Base-by-base conservation (phyloP, 805 yeast species). In the Kluyveromyces nonfermentans region DNA sequence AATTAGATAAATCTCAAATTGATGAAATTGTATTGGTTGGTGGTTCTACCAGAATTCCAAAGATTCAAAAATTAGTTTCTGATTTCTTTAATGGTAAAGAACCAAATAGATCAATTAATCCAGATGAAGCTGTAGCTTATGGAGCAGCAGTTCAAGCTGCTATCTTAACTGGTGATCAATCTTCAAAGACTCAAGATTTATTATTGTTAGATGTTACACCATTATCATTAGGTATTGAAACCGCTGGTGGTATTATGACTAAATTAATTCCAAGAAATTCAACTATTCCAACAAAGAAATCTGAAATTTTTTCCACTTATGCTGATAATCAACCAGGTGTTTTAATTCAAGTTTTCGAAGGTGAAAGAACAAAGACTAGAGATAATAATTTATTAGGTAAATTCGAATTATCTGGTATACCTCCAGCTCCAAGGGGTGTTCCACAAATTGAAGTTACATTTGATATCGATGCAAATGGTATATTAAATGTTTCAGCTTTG, bases 111-210 rank as follows among this genome's bases (percentile, higher is more conserved):
- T 85, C 96, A 43, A 88, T 88, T 71, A 88, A 88, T 80, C 96
- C 97, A 58, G 97, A 88, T 77, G 97, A 88, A 75, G 97, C 97
- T 63, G 97, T 88, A 70, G 97, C 97, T 63, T 88, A 88, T 74
- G 96, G 97, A 82, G 97, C 97, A 57, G 96, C 96, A 51, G 96
- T 88, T 56, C 97, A 88, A 76, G 96, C 96, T 56, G 96, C 96
- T 56, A 88, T 88, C 65, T 78, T 88, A 66, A 80, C 96, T 49
- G 97, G 97, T 74, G 96, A 88, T 72, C 82, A 90, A 57, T 88
- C 96, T 35, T 81, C 95, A 50, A 87, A 87, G 83, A 89, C 96
- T 50, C 96, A 88, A 75, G 97, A 88, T 69, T 75, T 88, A 69
- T 75, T 90, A 66, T 77, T 89, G 64, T 79, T 90, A 67, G 97